These are phyloP conservation scores for Aspergillus sp. DNA, from an alignment of 2,329 filamentous ascomycete genomes.

Conservation along the genomic window DNA sequence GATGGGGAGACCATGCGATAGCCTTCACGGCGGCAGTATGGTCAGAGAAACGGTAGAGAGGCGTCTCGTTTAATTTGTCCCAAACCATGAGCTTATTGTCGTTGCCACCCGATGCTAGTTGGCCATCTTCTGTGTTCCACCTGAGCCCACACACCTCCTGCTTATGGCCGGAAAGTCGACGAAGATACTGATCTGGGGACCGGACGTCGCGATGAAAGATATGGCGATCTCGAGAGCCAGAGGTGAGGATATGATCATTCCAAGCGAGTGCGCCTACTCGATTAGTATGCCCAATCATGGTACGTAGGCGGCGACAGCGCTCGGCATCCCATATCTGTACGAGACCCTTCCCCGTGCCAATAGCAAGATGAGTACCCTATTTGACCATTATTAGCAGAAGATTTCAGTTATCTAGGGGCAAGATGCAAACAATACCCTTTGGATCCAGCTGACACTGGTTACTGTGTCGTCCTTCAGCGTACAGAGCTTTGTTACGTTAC, in stretches of 20 bases:
- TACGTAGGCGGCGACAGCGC: conserved; percentile 77
- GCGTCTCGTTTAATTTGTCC: conserved; percentile 92
- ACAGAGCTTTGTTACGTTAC: conserved; percentile 89
- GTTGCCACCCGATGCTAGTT: conserved; percentile 92
- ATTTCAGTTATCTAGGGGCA: neutral
- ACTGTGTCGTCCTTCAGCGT: conserved; percentile 90
- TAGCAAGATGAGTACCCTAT: conserved; percentile 85
- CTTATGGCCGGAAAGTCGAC: conserved; percentile 88
- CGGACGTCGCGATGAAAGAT: conserved; percentile 97
- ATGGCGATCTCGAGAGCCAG: conserved; percentile 85
- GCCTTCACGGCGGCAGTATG: conserved; percentile 97
- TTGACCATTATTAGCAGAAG: conserved; percentile 12
- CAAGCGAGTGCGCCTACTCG: conserved; percentile 92
- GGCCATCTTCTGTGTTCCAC: conserved; percentile 95
- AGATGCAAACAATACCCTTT: conserved; percentile 57
- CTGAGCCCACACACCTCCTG: conserved; percentile 96
- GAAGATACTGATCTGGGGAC: conserved; percentile 84
- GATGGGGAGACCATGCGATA: conserved; percentile 96
- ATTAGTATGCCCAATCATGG: conserved; percentile 95
- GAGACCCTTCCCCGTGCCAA: conserved; percentile 89
- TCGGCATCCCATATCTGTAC: conserved; percentile 99
- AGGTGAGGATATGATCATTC: conserved; percentile 97
- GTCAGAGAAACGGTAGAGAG: conserved; percentile 89
- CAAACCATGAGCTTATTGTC: conserved; percentile 99
- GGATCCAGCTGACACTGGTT: conserved; percentile 97